Base-by-base conservation (phyloP, 2,329 filamentous ascomycete species). In the Ceratocystis diversiconidia region DNA sequence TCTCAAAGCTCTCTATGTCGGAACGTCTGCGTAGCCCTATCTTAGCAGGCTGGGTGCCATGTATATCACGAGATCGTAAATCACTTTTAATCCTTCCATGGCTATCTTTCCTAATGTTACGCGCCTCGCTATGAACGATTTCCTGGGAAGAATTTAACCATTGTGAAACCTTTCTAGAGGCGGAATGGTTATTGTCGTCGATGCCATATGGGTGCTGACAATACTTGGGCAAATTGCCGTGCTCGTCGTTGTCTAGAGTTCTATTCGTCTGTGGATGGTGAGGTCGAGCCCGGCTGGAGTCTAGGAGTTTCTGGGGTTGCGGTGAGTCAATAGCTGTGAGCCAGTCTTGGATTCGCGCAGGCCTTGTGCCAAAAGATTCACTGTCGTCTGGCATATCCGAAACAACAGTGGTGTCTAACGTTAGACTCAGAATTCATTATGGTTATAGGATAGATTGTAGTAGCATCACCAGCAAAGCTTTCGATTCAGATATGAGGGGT, bases 1-100 rank as follows among this genome's bases (percentile, higher is more conserved):
- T 83, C 65, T 82, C 77, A 65, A 79, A 85, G 10, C 12, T 55
- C 28, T 60, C 65, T 25, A 19, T 64, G 60, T 41, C 68, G 66
- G 46, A 62, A 46, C 63, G 69, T 68, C 65, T 61, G 63, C 68
- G 69, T 65, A 68, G 66, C 55, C 50, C 61, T 28, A 32, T 57
- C 10, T 30, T 28, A 10, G 3, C 22, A 30, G 52, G 12, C 10
- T 12, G 36, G 10, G 8, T 41, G 36, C 36, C 36, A 28, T 30
- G 22, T 30, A 57, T 15, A 57, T 57, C 52, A 32, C 5, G 28
- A 15, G 52, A 57, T 12, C 22, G 8, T 4, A 15, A 12, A 28
- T 12, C 52, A 17, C 30, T 22, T 28, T 28, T 30, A n/a, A n/a
- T 30, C 30, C 52, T 57, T 30, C 52, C 32, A 15, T 28, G 30